Conservation (phyloP, 164 flowering plant species). For the Chloranthus sessilifolius region DNA sequence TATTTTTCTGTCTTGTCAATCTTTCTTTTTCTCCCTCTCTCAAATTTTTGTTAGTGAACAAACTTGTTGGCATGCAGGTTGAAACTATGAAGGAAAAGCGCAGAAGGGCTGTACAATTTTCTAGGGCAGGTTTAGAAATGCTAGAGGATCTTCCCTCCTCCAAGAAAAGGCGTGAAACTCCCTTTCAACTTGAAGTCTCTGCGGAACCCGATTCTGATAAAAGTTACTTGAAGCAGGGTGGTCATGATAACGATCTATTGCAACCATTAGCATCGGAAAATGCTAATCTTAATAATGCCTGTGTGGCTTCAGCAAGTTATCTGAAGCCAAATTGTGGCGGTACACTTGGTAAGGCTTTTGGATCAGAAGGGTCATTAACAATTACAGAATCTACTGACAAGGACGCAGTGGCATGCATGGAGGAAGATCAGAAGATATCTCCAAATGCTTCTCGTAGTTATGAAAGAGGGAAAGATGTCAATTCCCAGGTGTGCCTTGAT, state of each 20-base stretch:
- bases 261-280: slow-evolving; percentile 9
- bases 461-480: slow-evolving; percentile 11
- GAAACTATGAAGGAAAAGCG: slow-evolving; percentile 71
- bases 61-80: slow-evolving; percentile 29
- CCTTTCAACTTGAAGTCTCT: slow-evolving; percentile 18
- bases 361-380: slow-evolving; percentile 4
- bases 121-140: slow-evolving; percentile 59
- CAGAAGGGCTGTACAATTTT: slow-evolving; percentile 49
- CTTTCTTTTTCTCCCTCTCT: background rate
- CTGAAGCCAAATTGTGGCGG: slow-evolving; percentile 14
- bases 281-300: slow-evolving; percentile 10
- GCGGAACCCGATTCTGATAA: slow-evolving; percentile 15
- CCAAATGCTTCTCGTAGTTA: background rate
- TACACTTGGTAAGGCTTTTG: slow-evolving; percentile 9
- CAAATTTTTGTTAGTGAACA: background rate
- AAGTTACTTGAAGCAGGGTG: slow-evolving; percentile 5
- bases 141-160: slow-evolving; percentile 29
- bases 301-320: slow-evolving; percentile 15
- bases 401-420: background rate
- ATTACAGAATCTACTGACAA: slow-evolving; percentile 5
- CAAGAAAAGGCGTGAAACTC: slow-evolving; percentile 22
- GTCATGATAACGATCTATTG: slow-evolving; percentile 4
- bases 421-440: slow-evolving; percentile 15
- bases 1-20: no score
- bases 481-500: slow-evolving; percentile 22